A percentile compares a stretch with the other conserved stretches of the same genome.
These are phyloP conservation scores for Rhododendron williamsianum DNA, from an alignment of 148 eudicot species.

Conservation along the genomic window DNA sequence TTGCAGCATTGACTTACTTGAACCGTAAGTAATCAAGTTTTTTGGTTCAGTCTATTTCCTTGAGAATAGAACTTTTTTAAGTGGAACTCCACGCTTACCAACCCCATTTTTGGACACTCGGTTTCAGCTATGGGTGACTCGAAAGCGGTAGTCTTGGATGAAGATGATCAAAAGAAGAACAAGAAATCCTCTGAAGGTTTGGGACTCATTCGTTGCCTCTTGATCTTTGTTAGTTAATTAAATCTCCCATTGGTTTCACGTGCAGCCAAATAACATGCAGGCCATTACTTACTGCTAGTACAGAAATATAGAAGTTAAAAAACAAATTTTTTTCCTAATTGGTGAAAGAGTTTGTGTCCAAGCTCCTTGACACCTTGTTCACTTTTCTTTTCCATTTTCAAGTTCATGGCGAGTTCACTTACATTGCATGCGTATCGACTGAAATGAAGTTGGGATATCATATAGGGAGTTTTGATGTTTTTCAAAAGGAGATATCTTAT, in stretches of 20 bases:
- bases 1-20: conserved; percentile 46
- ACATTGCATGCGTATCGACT: neutral
- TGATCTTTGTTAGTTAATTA: neutral
- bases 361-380: neutral
- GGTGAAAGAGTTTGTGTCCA: neutral
- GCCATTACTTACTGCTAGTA: neutral
- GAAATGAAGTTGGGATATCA: neutral
- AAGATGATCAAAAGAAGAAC: conserved; percentile 24
- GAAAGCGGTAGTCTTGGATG: conserved; percentile 30
- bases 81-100: neutral
- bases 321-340: neutral
- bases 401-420: neutral
- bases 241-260: neutral
- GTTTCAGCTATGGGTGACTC: conserved; percentile 55
- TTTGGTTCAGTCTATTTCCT: neutral
- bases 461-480: neutral
- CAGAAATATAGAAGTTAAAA: neutral
- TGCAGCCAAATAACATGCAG: neutral
- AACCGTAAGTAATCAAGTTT: conserved; percentile 39
- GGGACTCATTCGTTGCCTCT: neutral
- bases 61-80: neutral
- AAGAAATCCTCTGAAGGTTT: conserved; percentile 22
- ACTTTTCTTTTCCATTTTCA: neutral
- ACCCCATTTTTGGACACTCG: neutral
- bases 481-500: neutral